These are phyloP conservation scores for Mycena filopes DNA, from an alignment of 768 basidiomycete genomes.

Conservation along the genomic window DNA sequence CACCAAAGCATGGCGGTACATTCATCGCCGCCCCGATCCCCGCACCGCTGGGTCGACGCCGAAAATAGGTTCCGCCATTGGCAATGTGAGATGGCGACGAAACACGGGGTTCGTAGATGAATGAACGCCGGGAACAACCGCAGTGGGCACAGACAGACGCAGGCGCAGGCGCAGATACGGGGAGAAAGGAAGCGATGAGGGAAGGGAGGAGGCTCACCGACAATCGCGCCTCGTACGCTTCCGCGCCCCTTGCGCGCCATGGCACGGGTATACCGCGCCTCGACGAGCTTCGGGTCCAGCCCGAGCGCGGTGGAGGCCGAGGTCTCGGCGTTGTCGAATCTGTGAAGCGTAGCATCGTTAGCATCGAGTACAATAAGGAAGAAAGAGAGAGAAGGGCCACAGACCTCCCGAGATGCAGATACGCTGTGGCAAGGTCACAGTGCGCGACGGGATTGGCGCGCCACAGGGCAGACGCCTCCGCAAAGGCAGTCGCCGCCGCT, in stretches of 20 bases:
- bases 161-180: not conserved
- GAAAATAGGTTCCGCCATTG: no score
- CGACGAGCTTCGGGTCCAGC: constrained; percentile 32
- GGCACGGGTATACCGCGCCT: constrained; percentile 31
- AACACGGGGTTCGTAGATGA: no score
- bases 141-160: no score
- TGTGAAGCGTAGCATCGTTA: not conserved
- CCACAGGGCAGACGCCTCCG: constrained; percentile 29
- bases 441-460: constrained; percentile 26
- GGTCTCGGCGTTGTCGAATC: constrained; percentile 27
- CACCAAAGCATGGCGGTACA: no score
- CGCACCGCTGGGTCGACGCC: no score
- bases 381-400: not conserved
- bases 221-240: constrained; percentile 15
- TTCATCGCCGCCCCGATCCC: no score
- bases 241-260: constrained; percentile 32
- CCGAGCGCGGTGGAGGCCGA: constrained; percentile 26
- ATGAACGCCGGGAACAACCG: no score
- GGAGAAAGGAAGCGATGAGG: not conserved
- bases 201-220: constrained; percentile 16
- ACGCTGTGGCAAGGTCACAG: constrained; percentile 34
- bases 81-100: no score
- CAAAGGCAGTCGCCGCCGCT: constrained; percentile 26
- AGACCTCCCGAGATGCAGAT: constrained; percentile 30
- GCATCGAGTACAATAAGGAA: not conserved